Evolutionary conservation across 352 stramenopile genomes (phyloP).

Genomic region (Globisporangium uncinulatum): DNA sequence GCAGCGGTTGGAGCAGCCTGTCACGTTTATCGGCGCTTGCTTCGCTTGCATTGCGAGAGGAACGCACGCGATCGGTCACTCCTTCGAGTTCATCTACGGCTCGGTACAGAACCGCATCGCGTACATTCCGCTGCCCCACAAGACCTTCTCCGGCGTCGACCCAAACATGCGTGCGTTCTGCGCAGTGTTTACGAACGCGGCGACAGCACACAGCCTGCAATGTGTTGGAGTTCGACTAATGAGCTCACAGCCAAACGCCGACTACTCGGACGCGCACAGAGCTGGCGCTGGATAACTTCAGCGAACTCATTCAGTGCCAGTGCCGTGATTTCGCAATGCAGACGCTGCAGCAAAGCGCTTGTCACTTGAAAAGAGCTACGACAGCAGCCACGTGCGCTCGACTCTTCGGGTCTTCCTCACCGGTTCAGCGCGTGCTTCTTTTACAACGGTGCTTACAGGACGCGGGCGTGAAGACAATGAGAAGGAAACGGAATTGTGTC

Average conservation of each 20-base stretch:
- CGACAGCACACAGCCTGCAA: neutral
- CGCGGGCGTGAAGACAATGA: neutral
- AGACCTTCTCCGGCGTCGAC: slow-evolving; percentile 33
- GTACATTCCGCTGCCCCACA: slow-evolving; percentile 41
- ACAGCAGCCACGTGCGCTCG: slow-evolving; percentile 19
- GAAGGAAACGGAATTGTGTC: neutral
- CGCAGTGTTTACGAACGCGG: too few relatives aligned
- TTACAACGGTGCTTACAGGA: slow-evolving; percentile 30
- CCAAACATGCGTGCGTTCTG: slow-evolving; percentile 23
- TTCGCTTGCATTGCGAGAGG: slow-evolving; percentile 30
- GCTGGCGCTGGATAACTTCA: slow-evolving; percentile 52
- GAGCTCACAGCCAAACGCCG: too few relatives aligned
- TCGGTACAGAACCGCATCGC: slow-evolving; percentile 47
- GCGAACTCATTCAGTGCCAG: slow-evolving; percentile 47
- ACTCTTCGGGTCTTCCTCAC: slow-evolving; percentile 26
- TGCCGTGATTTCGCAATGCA: slow-evolving; percentile 42
- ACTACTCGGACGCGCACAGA: slow-evolving; percentile 14
- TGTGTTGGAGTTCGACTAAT: neutral
- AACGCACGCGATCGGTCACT: slow-evolving; percentile 26
- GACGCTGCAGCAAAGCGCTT: slow-evolving; percentile 33
- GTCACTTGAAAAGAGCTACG: slow-evolving; percentile 32
- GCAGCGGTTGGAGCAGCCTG: slow-evolving; percentile 30
- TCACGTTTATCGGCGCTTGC: slow-evolving; percentile 37
- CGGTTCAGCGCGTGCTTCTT: slow-evolving; percentile 42
- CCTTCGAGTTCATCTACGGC: slow-evolving; percentile 50